Evolutionary conservation across 495 filamentous ascomycete genomes (phyloP), one percentile per base, ranked within the genome.

Genomic region (Penicillium cosmopolitanum): DNA sequence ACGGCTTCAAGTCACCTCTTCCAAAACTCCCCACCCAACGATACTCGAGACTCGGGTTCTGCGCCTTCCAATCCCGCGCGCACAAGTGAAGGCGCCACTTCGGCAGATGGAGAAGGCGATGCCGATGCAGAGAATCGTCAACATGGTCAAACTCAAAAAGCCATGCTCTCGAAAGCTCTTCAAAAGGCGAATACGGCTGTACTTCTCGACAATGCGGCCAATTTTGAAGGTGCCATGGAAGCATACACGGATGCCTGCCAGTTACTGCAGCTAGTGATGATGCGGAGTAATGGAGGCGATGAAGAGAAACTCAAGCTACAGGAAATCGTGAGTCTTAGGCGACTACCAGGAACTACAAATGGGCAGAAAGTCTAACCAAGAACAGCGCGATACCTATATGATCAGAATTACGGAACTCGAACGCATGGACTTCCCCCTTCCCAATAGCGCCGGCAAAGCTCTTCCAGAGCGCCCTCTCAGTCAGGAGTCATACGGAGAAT

Each of bases 151-250:
- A 92, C 90, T 2, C 90, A 96, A 66, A 97, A 96, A 74, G 86
- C 86, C 21, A 97, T 97, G 90, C 80, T 98, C 16, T 95, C 93
- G 4, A 92, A 89, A 67, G 95, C 95, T 7, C 77, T 98, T 43
- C 87, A 96, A 65, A 97, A 97, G 73, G 95, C 95, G 38, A 96
- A 97, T 64, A 95, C 91, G 21, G 95, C 95, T 8, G 95, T 98
- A 15, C 82, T 96, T 55, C 84, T 98, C 33, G 95, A 98, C 72
- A 96, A 96, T 78, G 92, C 91, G 4, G 89, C 93, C 65, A 96
- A 97, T 70, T 89, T 93, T 63, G 92, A 95, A 70, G 93, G 93
- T 23, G 95, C 95, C 31, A 89, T 95, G 77, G 85, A 91, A 65
- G 93, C 95, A 23, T 98, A 98, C 68, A 81, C 80, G 16, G 96